Evolutionary conservation across 805 yeast genomes (phyloP).

Genomic region (Metschnikowia cubensis): DNA sequence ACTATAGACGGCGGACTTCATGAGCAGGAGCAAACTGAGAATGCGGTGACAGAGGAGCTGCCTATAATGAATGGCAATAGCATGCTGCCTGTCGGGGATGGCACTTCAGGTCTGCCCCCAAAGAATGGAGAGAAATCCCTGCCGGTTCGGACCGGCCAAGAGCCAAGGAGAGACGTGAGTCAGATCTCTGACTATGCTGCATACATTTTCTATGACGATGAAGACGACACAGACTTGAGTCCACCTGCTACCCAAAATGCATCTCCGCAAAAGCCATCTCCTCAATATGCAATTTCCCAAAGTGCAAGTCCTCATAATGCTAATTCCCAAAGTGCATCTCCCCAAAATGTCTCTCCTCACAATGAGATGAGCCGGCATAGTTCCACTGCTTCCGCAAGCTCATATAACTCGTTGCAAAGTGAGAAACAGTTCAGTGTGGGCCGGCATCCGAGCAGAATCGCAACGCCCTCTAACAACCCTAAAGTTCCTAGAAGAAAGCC

Average conservation of each 20-base stretch:
- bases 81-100: no score
- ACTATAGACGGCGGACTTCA: no score
- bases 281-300: no score
- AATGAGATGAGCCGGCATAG: background rate
- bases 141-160: background rate
- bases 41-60: no score
- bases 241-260: no score
- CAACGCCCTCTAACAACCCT: constrained; percentile 6
- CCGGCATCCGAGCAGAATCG: constrained; percentile 11
- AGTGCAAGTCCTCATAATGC: no score
- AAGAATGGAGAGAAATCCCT: background rate
- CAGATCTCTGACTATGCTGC: constrained; percentile 19
- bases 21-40: no score
- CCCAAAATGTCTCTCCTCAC: background rate
- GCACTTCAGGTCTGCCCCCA: background rate
- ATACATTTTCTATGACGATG: constrained; percentile 8
- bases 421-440: constrained; percentile 20
- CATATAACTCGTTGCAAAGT: constrained; percentile 31
- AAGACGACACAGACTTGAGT: background rate
- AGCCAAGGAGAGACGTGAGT: background rate
- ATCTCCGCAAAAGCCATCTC: background rate
- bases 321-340: background rate
- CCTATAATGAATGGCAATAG: no score
- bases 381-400: constrained; percentile 16
- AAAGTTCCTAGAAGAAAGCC: background rate